Base-by-base conservation (phyloP, 495 filamentous ascomycete species). In the Clavariopsis aquatica region DNA sequence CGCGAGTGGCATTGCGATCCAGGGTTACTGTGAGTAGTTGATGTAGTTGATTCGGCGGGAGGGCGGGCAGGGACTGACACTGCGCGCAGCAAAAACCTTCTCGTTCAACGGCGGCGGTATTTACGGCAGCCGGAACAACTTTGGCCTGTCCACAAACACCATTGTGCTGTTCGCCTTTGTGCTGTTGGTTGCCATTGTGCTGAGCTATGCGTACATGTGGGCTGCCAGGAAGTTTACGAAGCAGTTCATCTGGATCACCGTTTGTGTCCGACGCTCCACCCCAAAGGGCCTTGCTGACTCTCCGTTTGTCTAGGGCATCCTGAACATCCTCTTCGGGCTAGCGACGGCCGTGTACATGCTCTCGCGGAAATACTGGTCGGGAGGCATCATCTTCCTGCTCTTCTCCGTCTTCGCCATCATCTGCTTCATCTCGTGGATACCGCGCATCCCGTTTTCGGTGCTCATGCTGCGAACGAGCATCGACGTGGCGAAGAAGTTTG, bases 391-490 rank as follows among this genome's bases (percentile, higher is more conserved):
- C 26, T 95, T 94, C 77, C 83, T 95, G 2, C 68, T 93, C 26
- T 92, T 95, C 71, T 82, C 89, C 0, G 79, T 91, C 47, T 90
- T 96, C 74, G 88, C 88, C 47, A 85, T 93, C 71, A 80, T 96
- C 60, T 91, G 83, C 72, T 91, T 89, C 74, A 82, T 89, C 75
- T 85, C 82, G 66, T 96, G 93, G 91, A 91, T 92, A 47, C 85
- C 84, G 19, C 83, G 91, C 27, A 96, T 96, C 52, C 92, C 91
- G 0, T 96, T 96, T 75, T 90, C 88, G 41, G 90, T 90, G 0
- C 80, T 96, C 49, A 94, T 96, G 91, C 79, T 98, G 19, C 86
- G 92, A 76, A 92, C 89, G 0, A 81, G 85, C 24, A 92, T 96
- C 72, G 92, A 96, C 69, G 87, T 96, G 0, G 86, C 92, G 7